A percentile compares a stretch with the other conserved stretches of the same genome.
Evolutionary conservation across 202 grass and related monocot species (phyloP).

Genomic region (Eragrostis tef): DNA sequence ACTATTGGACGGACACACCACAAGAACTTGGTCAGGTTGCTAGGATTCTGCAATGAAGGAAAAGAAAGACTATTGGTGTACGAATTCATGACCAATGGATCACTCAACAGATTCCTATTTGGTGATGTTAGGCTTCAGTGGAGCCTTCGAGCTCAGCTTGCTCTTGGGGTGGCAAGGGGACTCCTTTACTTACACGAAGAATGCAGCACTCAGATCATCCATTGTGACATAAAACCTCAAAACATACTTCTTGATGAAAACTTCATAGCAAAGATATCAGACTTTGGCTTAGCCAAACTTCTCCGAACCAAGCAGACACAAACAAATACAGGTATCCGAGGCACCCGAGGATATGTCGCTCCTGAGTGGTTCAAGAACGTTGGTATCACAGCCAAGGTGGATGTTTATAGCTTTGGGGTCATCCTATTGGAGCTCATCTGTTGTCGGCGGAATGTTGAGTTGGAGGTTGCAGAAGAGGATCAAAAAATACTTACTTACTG

Average conservation of each 20-base stretch:
- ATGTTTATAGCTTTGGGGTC: conserved; percentile 78
- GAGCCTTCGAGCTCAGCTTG: conserved; percentile 53
- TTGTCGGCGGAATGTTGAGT: conserved; percentile 58
- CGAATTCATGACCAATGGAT: conserved; percentile 71
- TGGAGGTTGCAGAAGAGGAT: conserved; percentile 30
- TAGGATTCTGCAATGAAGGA: conserved; percentile 69
- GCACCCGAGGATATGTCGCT: conserved; percentile 74
- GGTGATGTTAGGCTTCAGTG: conserved; percentile 37
- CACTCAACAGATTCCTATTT: conserved; percentile 50
- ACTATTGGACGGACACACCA: conserved; percentile 68
- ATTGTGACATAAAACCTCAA: conserved; percentile 81
- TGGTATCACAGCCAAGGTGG: conserved; percentile 61
- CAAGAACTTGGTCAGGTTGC: conserved; percentile 66
- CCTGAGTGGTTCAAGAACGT: conserved; percentile 80
- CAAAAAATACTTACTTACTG: conserved; percentile 51
- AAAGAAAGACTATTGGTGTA: conserved; percentile 64
- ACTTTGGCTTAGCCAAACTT: conserved; percentile 85
- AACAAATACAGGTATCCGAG: conserved; percentile 62
- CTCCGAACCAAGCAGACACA: conserved; percentile 61
- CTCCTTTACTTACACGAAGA: conserved; percentile 78
- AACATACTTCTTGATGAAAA: conserved; percentile 65
- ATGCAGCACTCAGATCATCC: conserved; percentile 72
- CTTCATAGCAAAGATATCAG: conserved; percentile 62
- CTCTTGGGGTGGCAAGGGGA: conserved; percentile 58
- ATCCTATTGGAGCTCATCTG: conserved; percentile 75